A percentile compares a stretch with the other conserved stretches of the same genome.
Evolutionary conservation across 108 stramenopile species (phyloP).

Genomic region (Craspedostauros australis): DNA sequence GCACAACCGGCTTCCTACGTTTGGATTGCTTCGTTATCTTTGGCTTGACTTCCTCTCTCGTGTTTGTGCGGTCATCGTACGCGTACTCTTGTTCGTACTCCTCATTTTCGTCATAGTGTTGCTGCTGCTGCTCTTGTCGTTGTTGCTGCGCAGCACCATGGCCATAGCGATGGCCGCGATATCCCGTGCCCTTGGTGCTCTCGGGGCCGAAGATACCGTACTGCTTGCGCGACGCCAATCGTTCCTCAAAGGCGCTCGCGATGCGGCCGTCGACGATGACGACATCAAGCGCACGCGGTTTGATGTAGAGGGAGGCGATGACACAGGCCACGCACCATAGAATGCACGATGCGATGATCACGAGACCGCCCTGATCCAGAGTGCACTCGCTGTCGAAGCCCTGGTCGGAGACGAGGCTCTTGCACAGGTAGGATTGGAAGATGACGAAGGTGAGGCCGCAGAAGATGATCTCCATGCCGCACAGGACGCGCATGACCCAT

Average conservation of each 20-base stretch:
- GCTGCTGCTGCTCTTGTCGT: constrained; percentile 10
- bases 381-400: constrained; percentile 24
- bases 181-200: not conserved
- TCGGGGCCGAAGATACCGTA: constrained; percentile 4
- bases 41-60: no score
- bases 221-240: constrained; percentile 5
- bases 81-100: not conserved
- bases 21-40: no score
- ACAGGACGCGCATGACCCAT: constrained; percentile 14
- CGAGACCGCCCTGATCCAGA: constrained; percentile 34
- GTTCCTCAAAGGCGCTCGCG: constrained; percentile 17
- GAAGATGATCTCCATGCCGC: constrained; percentile 6
- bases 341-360: constrained; percentile 18
- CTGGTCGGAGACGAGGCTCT: constrained; percentile 20
- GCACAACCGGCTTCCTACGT: no score
- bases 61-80: no score
- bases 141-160: no score
- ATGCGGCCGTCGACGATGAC: constrained; percentile 14
- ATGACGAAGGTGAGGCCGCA: constrained; percentile 15
- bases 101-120: not conserved
- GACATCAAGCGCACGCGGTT: constrained; percentile 16
- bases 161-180: no score
- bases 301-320: constrained; percentile 30
- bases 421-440: constrained; percentile 8
- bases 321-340: constrained; percentile 31